phyloP scores from a whole-genome alignment of 768 basidiomycete genomes.

The Lentinus tigrinus region DNA sequence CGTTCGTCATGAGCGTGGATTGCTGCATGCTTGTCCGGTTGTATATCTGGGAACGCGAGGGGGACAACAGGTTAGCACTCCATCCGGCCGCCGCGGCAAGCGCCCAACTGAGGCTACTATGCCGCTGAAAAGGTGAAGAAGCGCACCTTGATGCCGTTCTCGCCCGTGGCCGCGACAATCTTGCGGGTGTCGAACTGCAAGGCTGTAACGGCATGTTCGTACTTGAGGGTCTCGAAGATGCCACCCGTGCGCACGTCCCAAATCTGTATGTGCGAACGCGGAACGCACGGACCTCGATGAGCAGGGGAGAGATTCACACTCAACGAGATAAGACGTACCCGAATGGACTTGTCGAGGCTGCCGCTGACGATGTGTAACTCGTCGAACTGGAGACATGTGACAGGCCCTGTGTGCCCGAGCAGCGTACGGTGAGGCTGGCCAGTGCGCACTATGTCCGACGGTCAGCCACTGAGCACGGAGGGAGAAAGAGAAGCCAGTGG shows the following conservation, averaged over 20 bases:
- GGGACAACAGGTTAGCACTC: not conserved
- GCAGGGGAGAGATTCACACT: not conserved
- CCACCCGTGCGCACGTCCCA: conserved; percentile 95
- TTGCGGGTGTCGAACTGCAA: conserved; percentile 96
- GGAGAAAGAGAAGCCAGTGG: not conserved
- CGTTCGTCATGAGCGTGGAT: conserved; percentile 81
- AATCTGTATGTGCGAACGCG: conserved; percentile 48
- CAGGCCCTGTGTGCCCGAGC: conserved; percentile 87
- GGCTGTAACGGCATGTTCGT: conserved; percentile 86
- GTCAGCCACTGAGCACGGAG: not conserved
- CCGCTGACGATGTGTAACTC: conserved; percentile 92
- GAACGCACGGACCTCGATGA: not conserved
- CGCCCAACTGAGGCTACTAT: not conserved
- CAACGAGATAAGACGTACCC: conserved; percentile 51
- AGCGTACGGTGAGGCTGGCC: conserved; percentile 95
- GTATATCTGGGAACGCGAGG: conserved; percentile 61
- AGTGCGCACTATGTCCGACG: conserved; percentile 76
- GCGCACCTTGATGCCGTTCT: conserved; percentile 85
- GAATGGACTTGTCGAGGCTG: conserved; percentile 88
- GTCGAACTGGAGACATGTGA: conserved; percentile 95
- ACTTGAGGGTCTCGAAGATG: conserved; percentile 84
- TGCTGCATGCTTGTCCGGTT: conserved; percentile 93
- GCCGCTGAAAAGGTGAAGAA: not conserved
- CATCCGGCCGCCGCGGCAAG: not conserved
- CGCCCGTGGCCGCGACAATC: conserved; percentile 87